These are phyloP conservation scores for Ilyonectria sp. DNA, from an alignment of 2,329 filamentous ascomycete species.

Conservation along the genomic window DNA sequence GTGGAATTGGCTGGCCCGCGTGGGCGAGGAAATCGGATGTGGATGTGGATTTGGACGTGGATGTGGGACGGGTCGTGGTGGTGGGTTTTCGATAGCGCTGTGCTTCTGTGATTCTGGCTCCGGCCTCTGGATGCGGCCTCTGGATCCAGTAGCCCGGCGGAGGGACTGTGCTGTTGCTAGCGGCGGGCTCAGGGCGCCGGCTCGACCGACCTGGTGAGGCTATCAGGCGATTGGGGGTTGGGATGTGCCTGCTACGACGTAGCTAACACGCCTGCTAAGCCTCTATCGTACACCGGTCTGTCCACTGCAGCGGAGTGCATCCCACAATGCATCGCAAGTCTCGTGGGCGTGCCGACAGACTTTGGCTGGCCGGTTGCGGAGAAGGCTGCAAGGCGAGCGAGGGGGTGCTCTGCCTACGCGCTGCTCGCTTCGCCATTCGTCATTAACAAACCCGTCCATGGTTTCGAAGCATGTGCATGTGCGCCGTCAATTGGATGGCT, in stretches of 20 bases:
- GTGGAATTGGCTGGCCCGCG: conserved; percentile 38
- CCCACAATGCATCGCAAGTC: conserved; percentile 9
- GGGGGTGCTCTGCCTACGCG: neutral
- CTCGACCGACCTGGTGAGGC: conserved; percentile 13
- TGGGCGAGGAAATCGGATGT: conserved; percentile 38
- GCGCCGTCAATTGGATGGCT: conserved; percentile 17
- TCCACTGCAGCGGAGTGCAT: conserved; percentile 11
- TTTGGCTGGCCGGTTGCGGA: conserved; percentile 26
- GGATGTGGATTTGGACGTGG: conserved; percentile 17
- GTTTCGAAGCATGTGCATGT: conserved; percentile 9
- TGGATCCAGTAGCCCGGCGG: conserved; percentile 15
- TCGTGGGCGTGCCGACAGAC: conserved; percentile 2
- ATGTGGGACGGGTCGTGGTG: conserved; percentile 19
- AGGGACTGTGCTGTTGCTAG: conserved; percentile 20
- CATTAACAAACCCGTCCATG: neutral
- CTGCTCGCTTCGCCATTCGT: neutral
- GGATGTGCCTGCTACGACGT: conserved; percentile 13
- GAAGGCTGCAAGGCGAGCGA: conserved; percentile 6
- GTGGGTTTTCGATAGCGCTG: conserved; percentile 29
- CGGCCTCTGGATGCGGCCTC: neutral
- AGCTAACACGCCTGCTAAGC: conserved; percentile 18
- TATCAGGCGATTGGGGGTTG: conserved; percentile 16
- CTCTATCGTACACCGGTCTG: conserved; percentile 11
- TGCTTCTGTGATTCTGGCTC: conserved; percentile 13
- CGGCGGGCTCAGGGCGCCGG: conserved; percentile 17